Evolutionary conservation across 306 rosid species (phyloP).

Genomic region (Begonia fuchsioides): DNA sequence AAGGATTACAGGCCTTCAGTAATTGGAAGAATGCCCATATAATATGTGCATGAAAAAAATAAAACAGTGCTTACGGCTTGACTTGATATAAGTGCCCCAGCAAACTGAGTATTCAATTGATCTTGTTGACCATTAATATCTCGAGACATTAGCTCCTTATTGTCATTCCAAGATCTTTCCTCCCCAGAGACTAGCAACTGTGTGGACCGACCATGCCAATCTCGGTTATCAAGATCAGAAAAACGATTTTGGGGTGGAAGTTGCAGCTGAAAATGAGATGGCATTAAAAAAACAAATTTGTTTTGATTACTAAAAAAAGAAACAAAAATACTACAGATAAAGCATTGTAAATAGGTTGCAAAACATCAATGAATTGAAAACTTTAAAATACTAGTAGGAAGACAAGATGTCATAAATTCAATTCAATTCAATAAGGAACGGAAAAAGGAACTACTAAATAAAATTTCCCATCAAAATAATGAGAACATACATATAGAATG

Average conservation of each 20-base stretch:
- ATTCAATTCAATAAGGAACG: too few species aligned
- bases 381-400: not conserved
- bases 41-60: not conserved
- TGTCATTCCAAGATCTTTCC: slow-evolving; percentile 13
- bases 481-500: too few species aligned
- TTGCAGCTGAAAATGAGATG: slow-evolving; percentile 15
- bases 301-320: not conserved
- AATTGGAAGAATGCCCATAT: not conserved
- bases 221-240: slow-evolving; percentile 24
- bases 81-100: slow-evolving; percentile 17
- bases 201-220: slow-evolving; percentile 29
- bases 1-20: not conserved
- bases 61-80: slow-evolving; percentile 21
- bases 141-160: slow-evolving; percentile 1
- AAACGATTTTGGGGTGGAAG: slow-evolving; percentile 17
- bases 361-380: not conserved
- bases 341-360: too few species aligned
- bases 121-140: too few species aligned
- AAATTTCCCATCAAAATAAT: too few species aligned
- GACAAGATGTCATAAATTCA: too few species aligned
- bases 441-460: too few species aligned
- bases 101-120: slow-evolving; percentile 1
- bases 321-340: too few species aligned
- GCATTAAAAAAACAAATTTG: not conserved
- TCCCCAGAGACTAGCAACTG: slow-evolving; percentile 17